Evolutionary conservation across 2,329 filamentous ascomycete species (phyloP).

Genomic region (Periglandula ipomoeae): DNA sequence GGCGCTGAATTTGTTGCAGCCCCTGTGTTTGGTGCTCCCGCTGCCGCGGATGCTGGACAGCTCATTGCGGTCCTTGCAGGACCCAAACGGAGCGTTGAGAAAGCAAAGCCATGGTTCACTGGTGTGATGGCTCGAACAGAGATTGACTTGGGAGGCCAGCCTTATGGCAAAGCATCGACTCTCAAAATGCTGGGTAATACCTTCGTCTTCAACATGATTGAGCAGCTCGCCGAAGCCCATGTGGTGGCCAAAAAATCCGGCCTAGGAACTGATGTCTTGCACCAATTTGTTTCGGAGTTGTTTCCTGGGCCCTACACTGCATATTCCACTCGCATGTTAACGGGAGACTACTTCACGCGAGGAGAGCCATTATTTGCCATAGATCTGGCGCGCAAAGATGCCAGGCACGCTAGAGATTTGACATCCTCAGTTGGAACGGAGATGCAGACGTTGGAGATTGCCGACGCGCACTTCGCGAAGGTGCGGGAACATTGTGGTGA

Average conservation of each 20-base stretch:
- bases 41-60: conserved; percentile 60
- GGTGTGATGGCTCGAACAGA: conserved; percentile 61
- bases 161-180: conserved; percentile 57
- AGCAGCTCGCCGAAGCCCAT: conserved; percentile 69
- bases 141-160: conserved; percentile 62
- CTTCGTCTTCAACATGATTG: conserved; percentile 75
- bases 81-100: conserved; percentile 47
- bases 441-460: conserved; percentile 57
- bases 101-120: conserved; percentile 59
- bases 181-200: conserved; percentile 83
- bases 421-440: conserved; percentile 53
- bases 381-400: conserved; percentile 76
- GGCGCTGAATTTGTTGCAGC: conserved; percentile 67
- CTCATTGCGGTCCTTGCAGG: conserved; percentile 69
- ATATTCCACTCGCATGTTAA: conserved; percentile 66
- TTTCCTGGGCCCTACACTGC: conserved; percentile 68
- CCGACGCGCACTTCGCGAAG: conserved; percentile 56
- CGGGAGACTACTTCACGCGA: conserved; percentile 66
- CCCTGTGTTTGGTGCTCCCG: conserved; percentile 61
- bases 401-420: conserved; percentile 60
- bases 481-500: conserved; percentile 61
- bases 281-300: conserved; percentile 62
- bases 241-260: conserved; percentile 73
- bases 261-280: conserved; percentile 59
- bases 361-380: conserved; percentile 76